Conservation (phyloP, 2,329 filamentous ascomycete genomes). For the Graphilbum sp. region DNA sequence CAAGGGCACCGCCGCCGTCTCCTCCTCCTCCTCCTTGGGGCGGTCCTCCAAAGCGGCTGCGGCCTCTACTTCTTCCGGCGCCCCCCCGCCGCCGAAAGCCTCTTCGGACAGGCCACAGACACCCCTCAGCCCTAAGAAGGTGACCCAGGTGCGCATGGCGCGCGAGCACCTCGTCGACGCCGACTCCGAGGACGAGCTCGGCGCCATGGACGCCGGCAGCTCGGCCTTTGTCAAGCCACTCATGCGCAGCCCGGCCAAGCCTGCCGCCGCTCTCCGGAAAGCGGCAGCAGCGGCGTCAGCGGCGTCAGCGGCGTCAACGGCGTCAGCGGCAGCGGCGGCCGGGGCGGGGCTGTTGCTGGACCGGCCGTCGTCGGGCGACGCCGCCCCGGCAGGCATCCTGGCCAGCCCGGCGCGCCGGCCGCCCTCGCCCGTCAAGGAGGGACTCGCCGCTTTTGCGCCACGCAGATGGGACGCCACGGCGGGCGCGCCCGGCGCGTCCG, state of each 20-base stretch:
- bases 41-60: background rate
- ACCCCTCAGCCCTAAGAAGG: slow-evolving; percentile 49
- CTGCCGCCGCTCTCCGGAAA: slow-evolving; percentile 15
- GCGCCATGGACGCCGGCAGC: slow-evolving; percentile 24
- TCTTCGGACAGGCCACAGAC: slow-evolving; percentile 15
- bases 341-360: slow-evolving; percentile 10
- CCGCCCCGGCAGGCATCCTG: slow-evolving; percentile 21
- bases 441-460: slow-evolving; percentile 35
- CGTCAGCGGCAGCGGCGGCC: background rate
- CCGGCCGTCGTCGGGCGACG: no score
- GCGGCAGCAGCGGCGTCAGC: background rate
- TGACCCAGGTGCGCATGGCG: slow-evolving; percentile 35
- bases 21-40: no score
- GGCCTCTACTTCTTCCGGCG: background rate
- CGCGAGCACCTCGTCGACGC: slow-evolving; percentile 23
- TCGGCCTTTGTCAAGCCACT: slow-evolving; percentile 32
- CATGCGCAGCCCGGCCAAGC: slow-evolving; percentile 39
- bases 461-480: slow-evolving; percentile 35
- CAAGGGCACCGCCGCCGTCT: background rate
- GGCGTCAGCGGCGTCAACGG: no score
- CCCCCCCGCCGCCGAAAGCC: slow-evolving; percentile 9
- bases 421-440: slow-evolving; percentile 35
- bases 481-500: no score
- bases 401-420: slow-evolving; percentile 40
- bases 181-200: slow-evolving; percentile 44